Conservation (phyloP, 176 grass and related monocot species). For the Triticum urartu region DNA sequence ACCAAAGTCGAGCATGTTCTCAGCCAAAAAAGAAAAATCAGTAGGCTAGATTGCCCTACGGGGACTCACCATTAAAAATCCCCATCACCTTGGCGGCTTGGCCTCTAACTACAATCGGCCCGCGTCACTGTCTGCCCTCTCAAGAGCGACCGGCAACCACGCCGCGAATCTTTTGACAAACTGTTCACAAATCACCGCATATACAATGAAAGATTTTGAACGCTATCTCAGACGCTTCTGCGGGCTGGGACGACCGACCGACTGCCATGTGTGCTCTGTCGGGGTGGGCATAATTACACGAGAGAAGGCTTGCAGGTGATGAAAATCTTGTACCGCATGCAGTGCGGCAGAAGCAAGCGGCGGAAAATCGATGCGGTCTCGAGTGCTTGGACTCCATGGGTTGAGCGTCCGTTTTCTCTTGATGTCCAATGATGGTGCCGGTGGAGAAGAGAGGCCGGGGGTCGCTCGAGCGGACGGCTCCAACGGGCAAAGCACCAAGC, state of each 20-base stretch:
- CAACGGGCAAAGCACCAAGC: not conserved
- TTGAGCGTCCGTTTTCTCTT: slow-evolving; percentile 19
- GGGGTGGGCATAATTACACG: not conserved
- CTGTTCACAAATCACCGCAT: not conserved
- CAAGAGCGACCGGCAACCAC: slow-evolving; percentile 3
- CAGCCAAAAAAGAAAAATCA: slow-evolving; percentile 22
- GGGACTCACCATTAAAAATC: not conserved
- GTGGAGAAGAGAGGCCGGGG: not conserved
- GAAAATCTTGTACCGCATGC: not conserved
- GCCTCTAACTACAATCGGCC: slow-evolving; percentile 4
- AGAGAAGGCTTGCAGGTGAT: not conserved
- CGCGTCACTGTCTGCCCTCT: not conserved
- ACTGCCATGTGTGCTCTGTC: not conserved
- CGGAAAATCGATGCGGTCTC: not conserved
- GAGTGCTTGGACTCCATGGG: slow-evolving; percentile 27
- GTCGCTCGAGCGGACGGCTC: not conserved
- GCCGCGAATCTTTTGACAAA: slow-evolving; percentile 37
- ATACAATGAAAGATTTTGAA: slow-evolving; percentile 37
- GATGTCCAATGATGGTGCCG: slow-evolving; percentile 22
- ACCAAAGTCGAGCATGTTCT: slow-evolving; percentile 33
- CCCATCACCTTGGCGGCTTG: not conserved
- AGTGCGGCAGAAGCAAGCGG: slow-evolving; percentile 14
- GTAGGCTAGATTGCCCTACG: slow-evolving; percentile 41
- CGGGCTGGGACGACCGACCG: not conserved
- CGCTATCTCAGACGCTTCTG: slow-evolving; percentile 42